Evolutionary conservation across 306 rosid species (phyloP).

Genomic region (Boehmeria nivea): DNA sequence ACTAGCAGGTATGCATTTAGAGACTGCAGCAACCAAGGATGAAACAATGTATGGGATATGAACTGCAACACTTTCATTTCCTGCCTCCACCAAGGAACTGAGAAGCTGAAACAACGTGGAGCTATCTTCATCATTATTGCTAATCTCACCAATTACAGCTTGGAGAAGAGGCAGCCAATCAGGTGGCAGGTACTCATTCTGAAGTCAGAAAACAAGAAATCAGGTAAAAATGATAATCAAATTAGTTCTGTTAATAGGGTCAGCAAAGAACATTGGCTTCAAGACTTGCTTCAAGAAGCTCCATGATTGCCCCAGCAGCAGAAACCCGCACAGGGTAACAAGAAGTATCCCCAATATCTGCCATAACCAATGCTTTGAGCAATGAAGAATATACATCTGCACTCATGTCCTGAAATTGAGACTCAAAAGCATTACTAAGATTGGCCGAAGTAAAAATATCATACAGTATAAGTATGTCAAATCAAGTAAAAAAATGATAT

Average conservation of each 20-base stretch:
- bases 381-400: constrained; percentile 65
- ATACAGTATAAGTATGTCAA: neutral
- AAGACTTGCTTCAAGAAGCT: constrained; percentile 70
- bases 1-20: constrained; percentile 46
- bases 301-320: constrained; percentile 78
- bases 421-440: constrained; percentile 1
- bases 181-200: constrained; percentile 86
- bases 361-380: constrained; percentile 67
- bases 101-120: constrained; percentile 74
- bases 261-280: constrained; percentile 20
- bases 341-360: constrained; percentile 50
- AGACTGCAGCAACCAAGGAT: constrained; percentile 53
- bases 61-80: constrained; percentile 64
- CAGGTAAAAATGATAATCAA: constrained; percentile 21
- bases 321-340: constrained; percentile 84
- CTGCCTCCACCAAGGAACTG: constrained; percentile 67
- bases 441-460: constrained; percentile 2
- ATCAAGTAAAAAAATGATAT: constrained; percentile 7
- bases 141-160: constrained; percentile 57
- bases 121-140: constrained; percentile 56
- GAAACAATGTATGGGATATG: constrained; percentile 65
- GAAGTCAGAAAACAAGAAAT: constrained; percentile 34
- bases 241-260: constrained; percentile 8
- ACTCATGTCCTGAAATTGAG: constrained; percentile 64
- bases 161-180: constrained; percentile 87